These are phyloP conservation scores for Stephania cephalantha DNA, from an alignment of 164 flowering plant species.

Conservation along the genomic window DNA sequence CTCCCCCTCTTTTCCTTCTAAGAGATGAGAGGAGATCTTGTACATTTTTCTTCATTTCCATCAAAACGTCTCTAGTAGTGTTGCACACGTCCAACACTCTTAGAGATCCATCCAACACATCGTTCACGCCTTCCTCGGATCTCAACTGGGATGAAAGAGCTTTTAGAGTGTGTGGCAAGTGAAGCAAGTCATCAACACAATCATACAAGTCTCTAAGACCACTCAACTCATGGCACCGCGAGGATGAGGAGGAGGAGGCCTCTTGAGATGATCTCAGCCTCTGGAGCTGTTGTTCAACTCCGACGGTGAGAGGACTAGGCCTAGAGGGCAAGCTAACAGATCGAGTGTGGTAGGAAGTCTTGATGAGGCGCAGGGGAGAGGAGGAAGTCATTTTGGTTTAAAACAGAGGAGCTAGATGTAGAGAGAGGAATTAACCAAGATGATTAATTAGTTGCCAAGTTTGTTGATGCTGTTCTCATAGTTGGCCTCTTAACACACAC, in stretches of 20 bases:
- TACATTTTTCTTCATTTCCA: constrained; percentile 8
- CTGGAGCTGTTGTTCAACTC: constrained; percentile 12
- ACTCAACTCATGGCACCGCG: constrained; percentile 2
- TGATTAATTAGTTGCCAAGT: neutral
- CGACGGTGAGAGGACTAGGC: constrained; percentile 11
- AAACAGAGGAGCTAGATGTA: neutral
- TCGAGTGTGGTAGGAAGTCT: constrained; percentile 8
- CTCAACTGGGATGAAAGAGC: neutral
- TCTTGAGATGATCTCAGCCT: constrained; percentile 12
- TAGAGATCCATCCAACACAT: constrained; percentile 18
- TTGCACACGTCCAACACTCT: constrained; percentile 12
- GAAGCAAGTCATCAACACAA: constrained; percentile 8
- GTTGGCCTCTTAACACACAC: neutral
- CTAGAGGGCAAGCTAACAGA: constrained; percentile 21
- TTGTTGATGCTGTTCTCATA: neutral
- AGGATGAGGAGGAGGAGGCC: constrained; percentile 2
- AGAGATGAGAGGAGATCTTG: constrained; percentile 15
- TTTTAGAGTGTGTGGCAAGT: constrained; percentile 16
- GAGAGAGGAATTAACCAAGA: neutral
- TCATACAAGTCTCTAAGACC: constrained; percentile 15
- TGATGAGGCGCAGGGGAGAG: neutral
- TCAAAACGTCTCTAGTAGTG: constrained; percentile 15
- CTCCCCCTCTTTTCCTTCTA: constrained; percentile 11
- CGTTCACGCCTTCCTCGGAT: constrained; percentile 1
- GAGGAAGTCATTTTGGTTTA: neutral